phyloP scores from a whole-genome alignment of 2,329 filamentous ascomycete species.

The Chaetomiaceae sp. region DNA sequence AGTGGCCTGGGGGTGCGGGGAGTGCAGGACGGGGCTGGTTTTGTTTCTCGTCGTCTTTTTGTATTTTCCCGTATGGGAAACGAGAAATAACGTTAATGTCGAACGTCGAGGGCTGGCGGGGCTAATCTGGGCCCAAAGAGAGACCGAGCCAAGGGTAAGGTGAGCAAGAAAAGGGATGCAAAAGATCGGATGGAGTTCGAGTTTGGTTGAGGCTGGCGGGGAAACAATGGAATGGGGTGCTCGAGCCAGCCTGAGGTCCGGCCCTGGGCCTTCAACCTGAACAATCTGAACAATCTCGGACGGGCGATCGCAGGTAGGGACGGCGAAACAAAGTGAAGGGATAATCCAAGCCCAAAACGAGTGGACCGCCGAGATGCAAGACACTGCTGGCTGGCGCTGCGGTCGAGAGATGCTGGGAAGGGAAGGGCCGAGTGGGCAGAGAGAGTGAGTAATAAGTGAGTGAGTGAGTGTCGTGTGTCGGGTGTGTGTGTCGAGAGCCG shows the following conservation, averaged over 20 bases:
- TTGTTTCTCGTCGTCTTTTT: no score
- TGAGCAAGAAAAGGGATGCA: neutral
- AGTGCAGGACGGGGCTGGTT: no score
- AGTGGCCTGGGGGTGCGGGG: neutral
- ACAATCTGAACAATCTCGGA: no score
- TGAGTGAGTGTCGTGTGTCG: no score
- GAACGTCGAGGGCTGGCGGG: neutral
- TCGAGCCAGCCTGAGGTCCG: slow-evolving; percentile 15
- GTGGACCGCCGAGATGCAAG: slow-evolving; percentile 9
- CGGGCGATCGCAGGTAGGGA: slow-evolving; percentile 9
- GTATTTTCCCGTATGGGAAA: no score
- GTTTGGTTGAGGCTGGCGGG: neutral
- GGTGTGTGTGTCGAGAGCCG: slow-evolving; percentile 15
- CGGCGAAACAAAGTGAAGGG: neutral
- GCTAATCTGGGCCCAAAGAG: neutral
- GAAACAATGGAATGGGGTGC: slow-evolving; percentile 14
- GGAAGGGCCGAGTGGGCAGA: neutral
- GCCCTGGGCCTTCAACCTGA: slow-evolving; percentile 16
- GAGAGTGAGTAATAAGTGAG: slow-evolving; percentile 4
- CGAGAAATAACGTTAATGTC: no score
- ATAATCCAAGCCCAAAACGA: slow-evolving; percentile 19
- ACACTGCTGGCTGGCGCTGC: neutral
- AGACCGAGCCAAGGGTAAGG: slow-evolving; percentile 7
- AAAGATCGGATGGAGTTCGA: slow-evolving; percentile 5
- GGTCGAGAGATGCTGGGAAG: neutral